Evolutionary conservation across 768 basidiomycete species (phyloP), one percentile per base, ranked within the genome.

Genomic region (Strobilomyces confusus): DNA sequence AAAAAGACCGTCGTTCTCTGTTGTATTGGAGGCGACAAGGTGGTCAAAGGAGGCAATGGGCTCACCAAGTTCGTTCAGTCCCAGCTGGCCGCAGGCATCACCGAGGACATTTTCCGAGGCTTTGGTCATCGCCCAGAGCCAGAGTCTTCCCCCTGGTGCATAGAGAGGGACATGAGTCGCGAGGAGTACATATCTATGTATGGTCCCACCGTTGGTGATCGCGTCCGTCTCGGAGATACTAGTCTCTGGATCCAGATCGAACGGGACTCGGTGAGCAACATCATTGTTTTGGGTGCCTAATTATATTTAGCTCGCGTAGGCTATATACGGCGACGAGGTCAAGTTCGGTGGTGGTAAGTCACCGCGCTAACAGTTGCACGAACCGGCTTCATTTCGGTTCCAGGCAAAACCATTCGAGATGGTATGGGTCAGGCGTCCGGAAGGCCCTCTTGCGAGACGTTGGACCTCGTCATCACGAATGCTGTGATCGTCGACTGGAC

Each of bases 401-500:
- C 57, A 92, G 91, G 94, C 17, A 98, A 98, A 72, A 81, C 87
- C 1, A 89, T 98, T 48, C 86, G 95, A 22, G 97, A 98, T 63
- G 97, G 97, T 6, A 95, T 97, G 89, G 97, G 95, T 9, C 95
- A 98, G 67, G 86, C 86, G 0, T 89, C 88, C 2, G 83, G 89
- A 20, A 74, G 83, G 13, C 75, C 81, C 0, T 80, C 88, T 9
- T 58, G 63, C 0, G 85, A 90, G 44, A 78, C 84, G 0, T 80
- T 98, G 43, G 95, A 99, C 66, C 80, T 97, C 22, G 86, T 98
- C 52, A 93, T 99, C 67, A 98, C 93, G 38, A 98, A 97, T 64
- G 93, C 91, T 2, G 77, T 99, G 47, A 87, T 99, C 57, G 72
- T 99, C 36, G 95, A 99, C 68, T 98, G 92, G 90, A 83, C 82